Evolutionary conservation across 345 rosid genomes (phyloP).

Genomic region (Fremontodendron californicum): DNA sequence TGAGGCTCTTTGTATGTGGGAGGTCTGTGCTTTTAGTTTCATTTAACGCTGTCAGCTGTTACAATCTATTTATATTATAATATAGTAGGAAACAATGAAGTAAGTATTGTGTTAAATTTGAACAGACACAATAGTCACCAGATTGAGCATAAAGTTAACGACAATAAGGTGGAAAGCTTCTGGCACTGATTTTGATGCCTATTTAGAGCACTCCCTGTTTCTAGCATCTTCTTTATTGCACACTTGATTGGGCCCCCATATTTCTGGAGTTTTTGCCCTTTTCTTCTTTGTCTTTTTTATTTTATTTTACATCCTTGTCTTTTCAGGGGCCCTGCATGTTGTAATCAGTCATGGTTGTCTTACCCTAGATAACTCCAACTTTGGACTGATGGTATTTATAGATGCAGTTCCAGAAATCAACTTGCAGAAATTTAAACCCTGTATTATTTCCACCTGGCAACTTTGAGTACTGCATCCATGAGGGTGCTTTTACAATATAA

Average conservation of each 20-base stretch:
- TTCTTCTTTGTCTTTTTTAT: not conserved
- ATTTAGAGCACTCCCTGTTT: not conserved
- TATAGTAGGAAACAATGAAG: not conserved
- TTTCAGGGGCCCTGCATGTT: not conserved
- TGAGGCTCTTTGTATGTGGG: conserved; percentile 93
- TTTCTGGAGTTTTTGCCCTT: not conserved
- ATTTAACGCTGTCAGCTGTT: not conserved
- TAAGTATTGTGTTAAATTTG: not conserved
- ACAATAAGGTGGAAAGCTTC: not conserved
- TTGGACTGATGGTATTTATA: not conserved
- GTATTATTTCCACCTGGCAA: not conserved
- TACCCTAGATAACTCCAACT: not conserved
- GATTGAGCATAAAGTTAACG: not conserved
- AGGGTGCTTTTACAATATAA: not conserved
- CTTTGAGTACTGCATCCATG: not conserved
- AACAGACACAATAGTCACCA: not conserved
- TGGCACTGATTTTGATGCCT: not conserved
- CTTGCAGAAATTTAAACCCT: not conserved
- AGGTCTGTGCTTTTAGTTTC: conserved; percentile 40
- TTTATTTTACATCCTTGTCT: not conserved
- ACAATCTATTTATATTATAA: not conserved
- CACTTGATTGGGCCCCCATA: not conserved
- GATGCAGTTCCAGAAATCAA: not conserved
- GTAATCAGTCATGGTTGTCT: not conserved
- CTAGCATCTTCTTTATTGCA: conserved; percentile 3